Percentiles rank a stretch among this genome's conserved stretches.
Conservation (phyloP, 2,329 filamentous ascomycete genomes). For the Sordariomycetes sp. region DNA sequence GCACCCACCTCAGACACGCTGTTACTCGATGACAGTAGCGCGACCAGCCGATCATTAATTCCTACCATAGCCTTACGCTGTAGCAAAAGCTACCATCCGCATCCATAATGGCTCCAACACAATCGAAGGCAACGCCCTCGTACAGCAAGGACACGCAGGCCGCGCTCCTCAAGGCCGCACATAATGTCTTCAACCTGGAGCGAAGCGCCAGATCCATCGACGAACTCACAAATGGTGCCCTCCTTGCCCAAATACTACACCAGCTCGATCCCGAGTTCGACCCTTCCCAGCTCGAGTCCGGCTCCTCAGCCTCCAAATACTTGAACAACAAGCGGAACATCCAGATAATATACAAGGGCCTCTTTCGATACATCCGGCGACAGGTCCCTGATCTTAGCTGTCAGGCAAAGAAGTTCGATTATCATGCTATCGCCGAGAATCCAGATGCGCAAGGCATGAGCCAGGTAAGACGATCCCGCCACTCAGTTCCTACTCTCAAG, state of each 20-base stretch:
- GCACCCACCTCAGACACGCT: too few species aligned
- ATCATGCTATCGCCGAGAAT: conserved; percentile 48
- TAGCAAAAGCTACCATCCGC: too few species aligned
- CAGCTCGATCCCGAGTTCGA: conserved; percentile 50
- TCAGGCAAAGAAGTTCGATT: conserved; percentile 43
- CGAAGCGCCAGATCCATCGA: conserved; percentile 38
- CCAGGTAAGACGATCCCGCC: conserved; percentile 28
- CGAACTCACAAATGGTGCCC: conserved; percentile 42
- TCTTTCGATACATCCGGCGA: conserved; percentile 46
- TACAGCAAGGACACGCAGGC: conserved; percentile 35
- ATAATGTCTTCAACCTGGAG: conserved; percentile 33
- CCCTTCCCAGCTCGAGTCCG: conserved; percentile 40
- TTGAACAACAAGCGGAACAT: conserved; percentile 41
- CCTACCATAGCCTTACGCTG: too few species aligned
- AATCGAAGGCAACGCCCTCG: conserved; percentile 19
- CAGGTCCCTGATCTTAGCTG: conserved; percentile 41
- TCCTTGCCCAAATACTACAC: conserved; percentile 46
- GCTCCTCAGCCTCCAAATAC: conserved; percentile 30
- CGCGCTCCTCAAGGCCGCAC: conserved; percentile 49
- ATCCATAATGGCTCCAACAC: too few species aligned
- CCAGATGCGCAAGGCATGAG: conserved; percentile 44
- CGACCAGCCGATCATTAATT: too few species aligned
- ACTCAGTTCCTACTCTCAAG: background rate
- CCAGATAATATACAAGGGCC: conserved; percentile 43
- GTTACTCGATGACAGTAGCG: too few species aligned